phyloP scores from a whole-genome alignment of 192 early-diverging fungal genomes.

The Podila horticola region DNA sequence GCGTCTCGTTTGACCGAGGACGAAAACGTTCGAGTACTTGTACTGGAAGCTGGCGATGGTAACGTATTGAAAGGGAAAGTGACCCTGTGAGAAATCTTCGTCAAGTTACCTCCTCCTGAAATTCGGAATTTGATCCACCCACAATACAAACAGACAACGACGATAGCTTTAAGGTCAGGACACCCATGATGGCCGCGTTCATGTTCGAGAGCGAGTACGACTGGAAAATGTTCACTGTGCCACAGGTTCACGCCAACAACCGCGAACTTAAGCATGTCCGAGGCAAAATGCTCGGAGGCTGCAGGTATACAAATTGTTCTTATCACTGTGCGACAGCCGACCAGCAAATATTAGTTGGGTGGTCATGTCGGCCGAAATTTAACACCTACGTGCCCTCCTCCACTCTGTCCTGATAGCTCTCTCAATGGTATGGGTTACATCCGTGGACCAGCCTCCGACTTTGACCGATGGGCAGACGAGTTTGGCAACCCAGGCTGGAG shows the following conservation, averaged over 20 bases:
- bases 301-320: slow-evolving; percentile 13
- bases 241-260: slow-evolving; percentile 21
- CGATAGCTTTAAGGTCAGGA: neutral
- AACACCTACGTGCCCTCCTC: neutral
- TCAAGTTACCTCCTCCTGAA: neutral
- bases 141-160: neutral
- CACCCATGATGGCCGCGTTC: neutral
- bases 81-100: neutral
- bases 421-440: slow-evolving; percentile 14
- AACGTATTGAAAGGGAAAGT: neutral
- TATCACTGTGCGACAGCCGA: neutral
- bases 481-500: slow-evolving; percentile 38
- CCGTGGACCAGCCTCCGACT: slow-evolving; percentile 12
- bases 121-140: neutral
- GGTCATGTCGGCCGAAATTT: neutral
- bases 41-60: slow-evolving; percentile 28
- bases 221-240: slow-evolving; percentile 8
- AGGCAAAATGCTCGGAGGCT: slow-evolving; percentile 17
- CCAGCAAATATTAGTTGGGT: neutral
- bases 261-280: slow-evolving; percentile 10
- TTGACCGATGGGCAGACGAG: slow-evolving; percentile 12
- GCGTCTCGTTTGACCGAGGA: slow-evolving; percentile 22
- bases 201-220: slow-evolving; percentile 7
- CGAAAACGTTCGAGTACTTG: slow-evolving; percentile 10
- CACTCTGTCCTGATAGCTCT: neutral